Conservation (phyloP, 192 early-diverging fungal genomes). For the Dispira parvispora region DNA sequence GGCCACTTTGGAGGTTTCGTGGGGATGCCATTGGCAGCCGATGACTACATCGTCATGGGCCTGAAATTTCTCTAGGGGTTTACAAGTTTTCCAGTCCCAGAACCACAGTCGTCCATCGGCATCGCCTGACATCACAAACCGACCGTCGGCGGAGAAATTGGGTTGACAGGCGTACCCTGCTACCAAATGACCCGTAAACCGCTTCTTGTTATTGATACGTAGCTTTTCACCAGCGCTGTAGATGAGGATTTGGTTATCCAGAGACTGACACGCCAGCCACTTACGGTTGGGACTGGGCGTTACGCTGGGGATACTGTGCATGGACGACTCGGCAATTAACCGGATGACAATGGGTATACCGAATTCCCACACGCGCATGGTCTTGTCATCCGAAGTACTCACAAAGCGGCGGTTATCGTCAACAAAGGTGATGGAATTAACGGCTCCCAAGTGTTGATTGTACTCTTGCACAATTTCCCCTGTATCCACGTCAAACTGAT, state of each 20-base stretch:
- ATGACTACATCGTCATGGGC: slow-evolving; percentile 87
- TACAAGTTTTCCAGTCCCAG: slow-evolving; percentile 95
- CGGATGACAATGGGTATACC: slow-evolving; percentile 98
- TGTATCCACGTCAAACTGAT: slow-evolving; percentile 64
- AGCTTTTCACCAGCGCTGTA: slow-evolving; percentile 78
- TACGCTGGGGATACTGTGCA: slow-evolving; percentile 94
- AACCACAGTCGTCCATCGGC: slow-evolving; percentile 82
- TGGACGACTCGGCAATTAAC: slow-evolving; percentile 86
- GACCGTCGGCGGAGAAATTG: slow-evolving; percentile 78
- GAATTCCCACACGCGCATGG: slow-evolving; percentile 92
- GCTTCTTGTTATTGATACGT: slow-evolving; percentile 75
- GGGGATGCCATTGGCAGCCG: slow-evolving; percentile 88
- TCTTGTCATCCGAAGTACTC: slow-evolving; percentile 94
- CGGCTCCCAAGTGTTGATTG: slow-evolving; percentile 89
- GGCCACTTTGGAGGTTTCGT: slow-evolving; percentile 77
- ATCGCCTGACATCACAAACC: slow-evolving; percentile 78
- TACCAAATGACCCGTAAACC: slow-evolving; percentile 80
- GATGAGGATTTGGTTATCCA: slow-evolving; percentile 91
- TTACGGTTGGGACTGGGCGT: slow-evolving; percentile 75
- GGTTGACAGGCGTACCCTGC: slow-evolving; percentile 97
- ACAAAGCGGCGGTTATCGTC: slow-evolving; percentile 89
- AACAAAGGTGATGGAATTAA: slow-evolving; percentile 95
- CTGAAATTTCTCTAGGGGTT: slow-evolving; percentile 72
- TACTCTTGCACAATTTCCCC: slow-evolving; percentile 86
- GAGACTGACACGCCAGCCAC: slow-evolving; percentile 84